Evolutionary conservation across 2,329 filamentous ascomycete species (phyloP).

Genomic region (Aspergillus pseudotamarii): DNA sequence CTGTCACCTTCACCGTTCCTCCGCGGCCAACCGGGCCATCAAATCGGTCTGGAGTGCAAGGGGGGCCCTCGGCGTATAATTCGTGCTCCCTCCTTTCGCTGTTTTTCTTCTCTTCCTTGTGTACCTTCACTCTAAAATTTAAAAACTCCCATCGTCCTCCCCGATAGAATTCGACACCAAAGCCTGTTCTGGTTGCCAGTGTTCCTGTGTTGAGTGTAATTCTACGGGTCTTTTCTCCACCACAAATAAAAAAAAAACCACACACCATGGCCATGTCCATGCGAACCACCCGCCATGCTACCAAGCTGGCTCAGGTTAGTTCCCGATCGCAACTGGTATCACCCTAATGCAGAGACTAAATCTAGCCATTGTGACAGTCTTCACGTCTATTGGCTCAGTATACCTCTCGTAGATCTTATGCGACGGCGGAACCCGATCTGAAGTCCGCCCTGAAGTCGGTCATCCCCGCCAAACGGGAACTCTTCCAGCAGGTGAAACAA

Average conservation of each 20-base stretch:
- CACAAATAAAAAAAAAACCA: conserved; percentile 6
- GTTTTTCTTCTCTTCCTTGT: conserved; percentile 13
- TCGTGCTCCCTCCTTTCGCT: conserved; percentile 7
- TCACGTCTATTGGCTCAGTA: conserved; percentile 21
- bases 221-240: not conserved
- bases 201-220: not conserved
- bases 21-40: conserved; percentile 17
- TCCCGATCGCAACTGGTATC: not conserved
- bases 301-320: conserved; percentile 40
- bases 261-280: conserved; percentile 32
- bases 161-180: not conserved
- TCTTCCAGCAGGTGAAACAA: conserved; percentile 90
- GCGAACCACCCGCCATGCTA: conserved; percentile 42
- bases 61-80: not conserved
- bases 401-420: conserved; percentile 41
- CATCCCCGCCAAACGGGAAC: conserved; percentile 90
- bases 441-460: conserved; percentile 81
- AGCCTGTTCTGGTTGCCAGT: not conserved
- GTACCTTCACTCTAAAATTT: not conserved
- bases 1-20: conserved; percentile 16
- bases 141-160: not conserved
- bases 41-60: not conserved
- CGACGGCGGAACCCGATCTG: conserved; percentile 80
- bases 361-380: conserved; percentile 2
- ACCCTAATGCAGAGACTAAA: conserved; percentile 5